These are phyloP conservation scores for Elsinoe fawcettii DNA, from an alignment of 2,329 filamentous ascomycete species.

Conservation along the genomic window DNA sequence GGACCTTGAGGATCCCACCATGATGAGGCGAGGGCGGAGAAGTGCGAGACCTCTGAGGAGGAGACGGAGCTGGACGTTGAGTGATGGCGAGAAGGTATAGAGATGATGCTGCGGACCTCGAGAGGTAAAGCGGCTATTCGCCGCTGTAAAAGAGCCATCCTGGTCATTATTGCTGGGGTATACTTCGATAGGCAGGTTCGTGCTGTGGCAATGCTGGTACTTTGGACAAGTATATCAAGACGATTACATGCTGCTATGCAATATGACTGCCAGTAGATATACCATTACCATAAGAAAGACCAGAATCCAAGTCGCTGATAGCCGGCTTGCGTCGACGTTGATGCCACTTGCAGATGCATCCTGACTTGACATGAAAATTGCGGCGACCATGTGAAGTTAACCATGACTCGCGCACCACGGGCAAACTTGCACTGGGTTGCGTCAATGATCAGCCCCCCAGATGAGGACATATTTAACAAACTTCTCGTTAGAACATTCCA, in stretches of 20 bases:
- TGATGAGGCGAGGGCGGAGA: slow-evolving; percentile 81
- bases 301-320: too few species aligned
- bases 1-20: slow-evolving; percentile 98
- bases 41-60: slow-evolving; percentile 82
- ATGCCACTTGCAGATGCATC: too few species aligned
- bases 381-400: not conserved
- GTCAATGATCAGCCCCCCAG: not conserved
- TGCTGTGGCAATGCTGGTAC: not conserved
- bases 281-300: too few species aligned
- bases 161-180: not conserved
- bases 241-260: too few species aligned
- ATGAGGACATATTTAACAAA: not conserved
- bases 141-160: not conserved
- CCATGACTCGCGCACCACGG: not conserved
- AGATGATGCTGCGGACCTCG: slow-evolving; percentile 5
- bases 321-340: too few species aligned
- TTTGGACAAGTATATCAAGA: too few species aligned
- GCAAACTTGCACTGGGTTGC: not conserved
- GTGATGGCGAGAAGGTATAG: not conserved
- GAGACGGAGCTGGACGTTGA: slow-evolving; percentile 59
- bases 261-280: too few species aligned
- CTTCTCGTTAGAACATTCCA: not conserved
- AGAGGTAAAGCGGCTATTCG: not conserved
- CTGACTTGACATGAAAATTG: too few species aligned
- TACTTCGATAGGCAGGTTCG: not conserved